phyloP scores from a whole-genome alignment of 345 rosid species.

The Eucalyptus viminalis region DNA sequence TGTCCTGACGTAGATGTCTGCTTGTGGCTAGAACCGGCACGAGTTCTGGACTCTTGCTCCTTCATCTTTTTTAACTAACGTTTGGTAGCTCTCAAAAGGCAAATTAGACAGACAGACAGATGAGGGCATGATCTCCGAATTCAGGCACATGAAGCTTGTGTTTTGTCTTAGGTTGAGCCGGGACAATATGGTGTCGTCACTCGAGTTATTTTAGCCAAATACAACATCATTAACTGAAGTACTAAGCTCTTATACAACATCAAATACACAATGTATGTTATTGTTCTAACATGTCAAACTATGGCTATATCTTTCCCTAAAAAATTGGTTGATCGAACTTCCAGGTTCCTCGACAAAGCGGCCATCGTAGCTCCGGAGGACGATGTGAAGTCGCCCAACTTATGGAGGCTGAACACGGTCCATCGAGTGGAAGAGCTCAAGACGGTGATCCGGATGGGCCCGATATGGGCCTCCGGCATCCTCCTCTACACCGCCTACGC shows the following conservation, averaged over 20 bases:
- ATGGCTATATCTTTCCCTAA: neutral
- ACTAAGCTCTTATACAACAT: neutral
- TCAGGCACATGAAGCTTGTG: neutral
- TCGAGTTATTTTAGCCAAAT: neutral
- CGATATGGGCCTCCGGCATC: constrained; percentile 84
- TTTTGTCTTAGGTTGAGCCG: neutral
- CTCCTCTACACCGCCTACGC: constrained; percentile 69
- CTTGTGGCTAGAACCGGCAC: neutral
- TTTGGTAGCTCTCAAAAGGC: neutral
- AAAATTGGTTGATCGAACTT: neutral
- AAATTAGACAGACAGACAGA: neutral
- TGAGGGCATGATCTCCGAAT: neutral
- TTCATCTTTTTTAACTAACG: neutral
- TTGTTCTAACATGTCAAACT: neutral
- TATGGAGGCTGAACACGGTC: constrained; percentile 70
- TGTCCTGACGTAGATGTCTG: neutral
- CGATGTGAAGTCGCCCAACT: constrained; percentile 31
- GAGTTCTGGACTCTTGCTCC: neutral
- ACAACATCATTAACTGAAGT: neutral
- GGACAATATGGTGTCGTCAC: neutral
- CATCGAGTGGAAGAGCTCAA: constrained; percentile 88
- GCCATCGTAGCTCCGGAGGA: constrained; percentile 55
- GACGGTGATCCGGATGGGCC: constrained; percentile 76
- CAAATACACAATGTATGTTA: neutral
- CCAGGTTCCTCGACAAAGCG: constrained; percentile 80